Evolutionary conservation across 176 grass and related monocot species (phyloP), one percentile per base, ranked within the genome.

Genomic region (Eragrostis nindensis): DNA sequence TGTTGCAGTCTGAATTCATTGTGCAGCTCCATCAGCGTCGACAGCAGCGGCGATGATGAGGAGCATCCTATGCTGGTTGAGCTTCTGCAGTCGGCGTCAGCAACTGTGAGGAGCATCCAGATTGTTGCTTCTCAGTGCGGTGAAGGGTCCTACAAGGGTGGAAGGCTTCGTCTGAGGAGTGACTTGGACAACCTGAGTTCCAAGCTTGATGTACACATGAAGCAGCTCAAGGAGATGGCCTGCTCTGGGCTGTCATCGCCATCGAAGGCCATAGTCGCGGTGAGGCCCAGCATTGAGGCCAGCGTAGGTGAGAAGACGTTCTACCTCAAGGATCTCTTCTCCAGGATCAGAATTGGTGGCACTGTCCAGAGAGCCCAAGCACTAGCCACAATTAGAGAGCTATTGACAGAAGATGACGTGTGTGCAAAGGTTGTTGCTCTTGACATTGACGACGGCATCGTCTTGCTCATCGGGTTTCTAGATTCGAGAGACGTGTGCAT

Each of bases 251-350:
- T 52, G 21, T 52, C 80, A 2, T 18, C 86, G 11, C 66, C 85
- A 18, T 91, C 82, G 18, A 80, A 71, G 66, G 92, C 90, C 48
- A 94, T 98, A 70, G 77, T 95, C 41, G 84, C 90, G 0, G 77
- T 75, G 39, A 84, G 89, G 70, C 95, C 95, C 0, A 38, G 75
- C 55, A 30, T 15, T 7, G 90, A 78, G 57, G 92, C 95, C 21
- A 61, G 64, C 27, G 19, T 82, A 47, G 86, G 88, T 27, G 92
- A 91, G 77, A 92, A 94, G 73, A 78, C 61, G 78, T 91, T 92
- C 84, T 98, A 89, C 78, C 82, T 91, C 43, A 93, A 80, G 67
- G 95, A 98, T 68, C 79, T 98, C 46, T 93, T 98, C 81, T 94
- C 71, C 32, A 83, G 95, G 78, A 69, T 98, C 52, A 89, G 73